Conservation (phyloP, 1,284 basidiomycete genomes). For the Irpex rosettiformis region DNA sequence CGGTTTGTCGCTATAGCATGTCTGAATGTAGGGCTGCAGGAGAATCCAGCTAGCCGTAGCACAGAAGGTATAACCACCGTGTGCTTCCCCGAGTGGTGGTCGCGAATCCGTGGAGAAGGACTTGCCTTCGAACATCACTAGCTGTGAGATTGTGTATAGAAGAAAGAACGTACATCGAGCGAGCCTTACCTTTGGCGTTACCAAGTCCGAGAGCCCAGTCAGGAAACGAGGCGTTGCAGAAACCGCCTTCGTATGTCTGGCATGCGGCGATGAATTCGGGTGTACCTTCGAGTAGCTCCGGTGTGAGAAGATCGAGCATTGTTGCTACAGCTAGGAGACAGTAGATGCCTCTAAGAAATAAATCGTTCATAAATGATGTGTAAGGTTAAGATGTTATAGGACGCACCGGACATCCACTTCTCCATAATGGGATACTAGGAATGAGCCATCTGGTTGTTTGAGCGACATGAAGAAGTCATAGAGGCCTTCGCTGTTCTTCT, state of each 20-base stretch:
- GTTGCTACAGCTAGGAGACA: conserved; percentile 72
- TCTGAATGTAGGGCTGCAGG: conserved; percentile 52
- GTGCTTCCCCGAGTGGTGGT: conserved; percentile 86
- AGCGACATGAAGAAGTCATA: conserved; percentile 91
- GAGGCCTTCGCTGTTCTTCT: conserved; percentile 52
- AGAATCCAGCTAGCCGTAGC: conserved; percentile 84
- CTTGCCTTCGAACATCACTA: conserved; percentile 11
- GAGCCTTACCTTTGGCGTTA: conserved; percentile 16
- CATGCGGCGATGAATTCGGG: conserved; percentile 73
- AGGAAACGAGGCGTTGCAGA: conserved; percentile 81
- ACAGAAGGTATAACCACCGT: conserved; percentile 97
- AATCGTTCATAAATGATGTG: conserved; percentile 7
- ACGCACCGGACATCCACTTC: conserved; percentile 91
- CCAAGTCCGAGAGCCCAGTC: conserved; percentile 24
- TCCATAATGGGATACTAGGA: conserved; percentile 82
- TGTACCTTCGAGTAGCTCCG: conserved; percentile 74
- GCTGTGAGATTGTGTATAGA: neutral
- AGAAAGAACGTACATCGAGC: neutral
- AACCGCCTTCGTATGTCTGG: conserved; percentile 98
- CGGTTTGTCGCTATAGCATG: conserved; percentile 14
- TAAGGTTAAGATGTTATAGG: neutral
- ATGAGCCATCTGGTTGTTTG: conserved; percentile 94
- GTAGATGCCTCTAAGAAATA: conserved; percentile 62
- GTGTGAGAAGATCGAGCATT: conserved; percentile 81
- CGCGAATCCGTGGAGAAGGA: conserved; percentile 41